Evolutionary conservation across 2,329 filamentous ascomycete genomes (phyloP).

Genomic region (Xylaria sp.): DNA sequence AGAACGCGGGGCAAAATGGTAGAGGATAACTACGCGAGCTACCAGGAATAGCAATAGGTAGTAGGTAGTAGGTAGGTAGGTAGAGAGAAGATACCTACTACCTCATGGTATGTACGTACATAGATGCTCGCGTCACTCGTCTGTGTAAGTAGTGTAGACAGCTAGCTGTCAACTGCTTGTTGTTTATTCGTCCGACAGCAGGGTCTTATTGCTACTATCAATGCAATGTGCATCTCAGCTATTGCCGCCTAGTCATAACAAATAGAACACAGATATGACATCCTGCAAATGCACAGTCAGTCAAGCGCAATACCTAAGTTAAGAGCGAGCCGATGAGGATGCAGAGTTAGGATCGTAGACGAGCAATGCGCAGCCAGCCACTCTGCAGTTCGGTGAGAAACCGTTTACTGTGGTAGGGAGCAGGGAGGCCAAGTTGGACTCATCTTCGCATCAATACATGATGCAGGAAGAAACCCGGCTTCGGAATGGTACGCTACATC

Average conservation of each 20-base stretch:
- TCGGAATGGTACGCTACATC: slow-evolving; percentile 25
- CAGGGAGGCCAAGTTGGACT: not conserved
- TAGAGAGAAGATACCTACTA: too few relatives aligned
- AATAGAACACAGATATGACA: not conserved
- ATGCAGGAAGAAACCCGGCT: slow-evolving; percentile 32
- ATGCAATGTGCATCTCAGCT: not conserved
- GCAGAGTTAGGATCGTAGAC: not conserved
- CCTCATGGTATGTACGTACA: not conserved
- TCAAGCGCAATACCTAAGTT: too few relatives aligned
- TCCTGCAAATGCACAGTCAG: not conserved
- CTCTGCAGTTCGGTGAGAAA: slow-evolving; percentile 7
- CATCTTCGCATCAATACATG: slow-evolving; percentile 34
- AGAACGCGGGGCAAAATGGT: slow-evolving; percentile 23
- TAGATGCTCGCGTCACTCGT: not conserved
- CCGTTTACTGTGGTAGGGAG: not conserved
- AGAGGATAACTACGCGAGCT: not conserved
- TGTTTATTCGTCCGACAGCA: not conserved
- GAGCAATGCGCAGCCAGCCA: not conserved
- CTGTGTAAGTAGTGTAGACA: not conserved
- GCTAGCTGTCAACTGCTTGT: not conserved
- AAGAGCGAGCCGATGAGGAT: not conserved
- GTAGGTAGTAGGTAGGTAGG: too few relatives aligned
- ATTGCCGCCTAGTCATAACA: not conserved
- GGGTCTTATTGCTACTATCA: too few relatives aligned
- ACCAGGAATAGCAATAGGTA: not conserved